A percentile compares a stretch with the other conserved stretches of the same genome.
phyloP scores from a whole-genome alignment of 495 filamentous ascomycete species.

The Annulohypoxylon stygium region DNA sequence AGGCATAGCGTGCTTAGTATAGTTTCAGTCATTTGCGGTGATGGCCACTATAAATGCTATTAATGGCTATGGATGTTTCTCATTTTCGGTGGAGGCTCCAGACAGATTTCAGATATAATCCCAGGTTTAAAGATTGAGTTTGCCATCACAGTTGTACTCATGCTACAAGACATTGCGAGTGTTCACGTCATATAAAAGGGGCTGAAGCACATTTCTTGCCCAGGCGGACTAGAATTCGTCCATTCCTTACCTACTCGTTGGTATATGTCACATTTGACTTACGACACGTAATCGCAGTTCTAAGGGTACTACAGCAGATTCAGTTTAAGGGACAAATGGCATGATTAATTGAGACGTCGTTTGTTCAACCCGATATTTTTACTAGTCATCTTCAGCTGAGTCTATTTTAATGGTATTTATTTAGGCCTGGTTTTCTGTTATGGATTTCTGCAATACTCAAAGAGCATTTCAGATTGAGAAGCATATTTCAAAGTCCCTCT shows the following conservation, averaged over 20 bases:
- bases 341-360: background rate
- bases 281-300: background rate
- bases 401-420: background rate
- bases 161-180: background rate
- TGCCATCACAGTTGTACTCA: background rate
- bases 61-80: background rate
- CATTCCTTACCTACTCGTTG: background rate
- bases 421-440: background rate
- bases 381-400: background rate
- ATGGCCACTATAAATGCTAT: background rate
- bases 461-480: background rate
- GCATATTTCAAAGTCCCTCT: background rate
- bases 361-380: background rate
- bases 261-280: slow-evolving; percentile 1
- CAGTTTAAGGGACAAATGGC: background rate
- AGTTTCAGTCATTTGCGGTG: background rate
- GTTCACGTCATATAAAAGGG: background rate
- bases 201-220: background rate
- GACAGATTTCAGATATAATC: background rate
- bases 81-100: background rate
- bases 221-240: background rate
- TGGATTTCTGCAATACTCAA: background rate
- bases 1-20: background rate
- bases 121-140: background rate
- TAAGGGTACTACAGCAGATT: background rate